Evolutionary conservation across 1,284 basidiomycete species (phyloP).

Genomic region (Austroboletus novae-zelandiae): DNA sequence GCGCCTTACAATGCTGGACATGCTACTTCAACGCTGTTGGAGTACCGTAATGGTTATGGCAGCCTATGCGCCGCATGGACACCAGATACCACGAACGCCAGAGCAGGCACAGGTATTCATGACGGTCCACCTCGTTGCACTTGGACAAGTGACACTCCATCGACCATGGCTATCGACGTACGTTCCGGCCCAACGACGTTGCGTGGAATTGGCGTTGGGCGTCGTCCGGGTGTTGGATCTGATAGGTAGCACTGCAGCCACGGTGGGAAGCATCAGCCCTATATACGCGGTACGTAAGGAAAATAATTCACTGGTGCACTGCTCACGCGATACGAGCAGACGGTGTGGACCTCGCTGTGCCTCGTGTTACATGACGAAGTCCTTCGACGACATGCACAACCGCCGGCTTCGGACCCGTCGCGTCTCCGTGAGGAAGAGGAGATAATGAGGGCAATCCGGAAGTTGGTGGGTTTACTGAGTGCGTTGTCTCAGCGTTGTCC

Average conservation of each 20-base stretch:
- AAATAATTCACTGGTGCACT: neutral
- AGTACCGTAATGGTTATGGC: slow-evolving; percentile 8
- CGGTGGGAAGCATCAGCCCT: slow-evolving; percentile 10
- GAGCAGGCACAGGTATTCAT: slow-evolving; percentile 11
- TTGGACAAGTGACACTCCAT: slow-evolving; percentile 41
- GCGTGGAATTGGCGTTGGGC: slow-evolving; percentile 24
- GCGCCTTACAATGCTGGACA: slow-evolving; percentile 35
- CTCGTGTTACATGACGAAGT: slow-evolving; percentile 24
- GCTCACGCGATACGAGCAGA: slow-evolving; percentile 9
- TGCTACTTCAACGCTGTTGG: slow-evolving; percentile 34
- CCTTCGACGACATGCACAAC: slow-evolving; percentile 10
- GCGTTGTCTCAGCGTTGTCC: slow-evolving; percentile 20
- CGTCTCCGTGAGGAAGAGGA: slow-evolving; percentile 13
- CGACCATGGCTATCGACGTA: slow-evolving; percentile 26
- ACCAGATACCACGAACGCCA: slow-evolving; percentile 18
- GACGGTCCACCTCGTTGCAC: slow-evolving; percentile 24
- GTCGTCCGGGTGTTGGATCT: slow-evolving; percentile 17
- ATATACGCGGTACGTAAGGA: slow-evolving; percentile 15
- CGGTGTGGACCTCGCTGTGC: slow-evolving; percentile 24
- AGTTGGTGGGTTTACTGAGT: slow-evolving; percentile 15
- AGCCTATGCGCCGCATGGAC: slow-evolving; percentile 3
- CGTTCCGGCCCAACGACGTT: slow-evolving; percentile 27
- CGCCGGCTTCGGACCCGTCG: neutral
- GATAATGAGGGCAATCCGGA: slow-evolving; percentile 14
- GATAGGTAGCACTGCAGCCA: slow-evolving; percentile 2